Evolutionary conservation across 2,329 filamentous ascomycete species (phyloP), one percentile per base, ranked within the genome.

Genomic region (Penicillium capsulatum): DNA sequence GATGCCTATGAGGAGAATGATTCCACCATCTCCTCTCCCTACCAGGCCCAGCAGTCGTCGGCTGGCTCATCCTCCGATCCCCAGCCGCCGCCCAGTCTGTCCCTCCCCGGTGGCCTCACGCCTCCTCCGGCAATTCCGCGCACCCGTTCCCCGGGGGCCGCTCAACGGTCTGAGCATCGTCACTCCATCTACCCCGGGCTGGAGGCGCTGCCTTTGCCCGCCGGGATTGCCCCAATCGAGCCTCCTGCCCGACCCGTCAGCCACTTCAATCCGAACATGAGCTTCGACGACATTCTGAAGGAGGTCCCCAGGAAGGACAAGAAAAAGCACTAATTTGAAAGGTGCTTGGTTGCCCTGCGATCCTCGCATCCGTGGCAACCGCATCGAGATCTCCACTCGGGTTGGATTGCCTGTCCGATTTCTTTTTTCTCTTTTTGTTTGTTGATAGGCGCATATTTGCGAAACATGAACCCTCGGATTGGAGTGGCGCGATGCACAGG

Each of bases 241-340:
- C 61, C 65, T 11, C 61, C 62, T 3, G 48, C 61, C 15, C 58
- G 67, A n/a, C 62, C 67, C 2, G 53, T 62, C 7, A 66, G 62
- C 35, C 59, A 61, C 15, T 61, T 68, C 48, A 72, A 73, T 45
- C 70, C 70, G 7, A 67, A 67, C 36, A 67, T 72, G 60, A 73
- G 68, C 36, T 73, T 73, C 45, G 70, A 72, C 44, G 65, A 69
- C 35, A 73, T 73, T 38, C 50, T 73, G 34, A 65, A 61, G 41
- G 63, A 64, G 31, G 62, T 68, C 33, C 61, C 60, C 31, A 59
- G 60, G 47, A 63, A 60, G 39, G 55, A 52, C 34, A 66, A 66
- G 50, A 63, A 65, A 55, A 64, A 59, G 51, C 38, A 51, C 29
- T 57, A 42, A 44, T 33, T 26, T 17, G 20, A 41, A 31, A 28